A percentile compares a stretch with the other conserved stretches of the same genome.
These are phyloP conservation scores for Lentinula sp. DNA, from an alignment of 768 basidiomycete genomes.

Conservation along the genomic window DNA sequence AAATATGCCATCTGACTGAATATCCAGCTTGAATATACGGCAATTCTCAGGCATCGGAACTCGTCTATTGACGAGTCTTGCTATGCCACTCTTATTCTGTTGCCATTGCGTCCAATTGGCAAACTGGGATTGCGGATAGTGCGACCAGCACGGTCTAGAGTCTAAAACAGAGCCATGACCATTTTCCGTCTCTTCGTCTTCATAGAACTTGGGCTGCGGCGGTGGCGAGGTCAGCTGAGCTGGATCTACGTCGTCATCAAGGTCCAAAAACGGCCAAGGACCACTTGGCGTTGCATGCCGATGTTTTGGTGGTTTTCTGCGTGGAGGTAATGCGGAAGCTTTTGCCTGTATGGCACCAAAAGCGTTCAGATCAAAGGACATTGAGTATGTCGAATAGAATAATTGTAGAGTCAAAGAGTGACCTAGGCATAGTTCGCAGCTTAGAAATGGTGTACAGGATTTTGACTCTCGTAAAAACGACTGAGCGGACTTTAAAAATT, in stretches of 20 bases:
- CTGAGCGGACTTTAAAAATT: too few relatives aligned
- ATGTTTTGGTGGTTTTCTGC: conserved; percentile 16
- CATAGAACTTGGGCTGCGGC: background rate
- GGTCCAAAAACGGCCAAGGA: conserved; percentile 37
- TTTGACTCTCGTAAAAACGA: too few relatives aligned
- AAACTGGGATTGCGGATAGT: conserved; percentile 34
- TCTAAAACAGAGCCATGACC: background rate
- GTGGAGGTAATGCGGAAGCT: conserved; percentile 7
- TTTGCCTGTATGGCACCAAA: background rate
- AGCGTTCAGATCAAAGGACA: background rate
- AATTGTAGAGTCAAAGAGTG: background rate
- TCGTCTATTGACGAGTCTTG: conserved; percentile 7
- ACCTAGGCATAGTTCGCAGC: background rate
- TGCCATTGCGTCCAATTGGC: conserved; percentile 34
- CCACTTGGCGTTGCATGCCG: conserved; percentile 32
- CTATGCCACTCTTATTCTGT: conserved; percentile 26
- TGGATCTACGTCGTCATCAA: conserved; percentile 19
- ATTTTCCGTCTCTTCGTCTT: background rate
- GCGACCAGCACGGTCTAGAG: conserved; percentile 17
- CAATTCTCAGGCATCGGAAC: background rate
- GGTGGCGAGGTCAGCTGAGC: background rate
- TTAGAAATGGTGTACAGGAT: background rate
- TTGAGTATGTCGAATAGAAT: background rate
- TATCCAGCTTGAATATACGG: conserved; percentile 10
- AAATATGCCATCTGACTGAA: conserved; percentile 9